Evolutionary conservation across 768 basidiomycete species (phyloP), one percentile per base, ranked within the genome.

Genomic region (Scleroderma citrinum): DNA sequence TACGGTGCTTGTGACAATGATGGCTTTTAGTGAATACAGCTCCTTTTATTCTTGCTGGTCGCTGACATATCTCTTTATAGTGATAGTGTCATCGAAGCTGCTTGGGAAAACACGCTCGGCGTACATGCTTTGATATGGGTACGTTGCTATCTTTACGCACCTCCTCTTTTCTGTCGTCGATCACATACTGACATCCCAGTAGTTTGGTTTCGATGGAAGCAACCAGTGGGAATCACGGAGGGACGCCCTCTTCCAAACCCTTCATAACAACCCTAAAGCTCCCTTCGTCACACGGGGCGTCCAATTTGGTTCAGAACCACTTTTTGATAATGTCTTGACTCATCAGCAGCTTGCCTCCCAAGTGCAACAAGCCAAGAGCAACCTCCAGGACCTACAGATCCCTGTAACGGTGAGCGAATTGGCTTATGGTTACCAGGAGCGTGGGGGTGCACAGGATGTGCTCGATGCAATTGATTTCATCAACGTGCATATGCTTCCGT

Each of bases 61-160:
- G 8, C 69, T 44, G 5, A 46, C 48, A 40, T n/a, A 53, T 29
- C n/a, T n/a, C 53, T 29, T 19, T n/a, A 13, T 46, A 76, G 76
- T 50, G 75, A 87, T 58, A 73, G 84, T 51, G 62, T 86, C 36
- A 71, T 87, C 19, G 73, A 80, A 35, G 85, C 85, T 20, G 85
- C 85, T 5, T 87, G 83, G 83, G 63, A 69, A 20, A 79, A 78
- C 26, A 71, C 76, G n/a, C 63, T 87, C 21, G 85, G 86, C 34
- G 82, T 88, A 3, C 85, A 87, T 52, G 82, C 83, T 16, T 66
- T 87, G 16, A 79, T 88, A 52, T 87, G 84, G 85, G 84, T 83
- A 57, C 21, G 2, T 14, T 7, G 12, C 44, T 4, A 7, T 12
- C 37, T 17, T 44, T n/a, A 13, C 12, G 45, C 1, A 1, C 57